Conservation (phyloP, 768 basidiomycete species). For the Cytidiella melzeri region DNA sequence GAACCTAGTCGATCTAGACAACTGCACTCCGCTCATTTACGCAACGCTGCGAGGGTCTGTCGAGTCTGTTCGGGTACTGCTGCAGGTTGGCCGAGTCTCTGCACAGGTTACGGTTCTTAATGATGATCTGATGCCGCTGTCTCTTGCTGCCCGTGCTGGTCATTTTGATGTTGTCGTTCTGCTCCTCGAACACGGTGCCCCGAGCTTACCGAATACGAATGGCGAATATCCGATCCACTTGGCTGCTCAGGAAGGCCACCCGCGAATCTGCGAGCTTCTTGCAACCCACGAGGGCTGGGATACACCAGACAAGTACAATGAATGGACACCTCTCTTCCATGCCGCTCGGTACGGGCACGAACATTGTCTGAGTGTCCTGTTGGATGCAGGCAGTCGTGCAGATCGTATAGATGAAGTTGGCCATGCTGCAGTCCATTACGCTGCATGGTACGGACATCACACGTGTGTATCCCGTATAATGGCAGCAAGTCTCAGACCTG, state of each 20-base stretch:
- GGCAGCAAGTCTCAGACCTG: constrained; percentile 25
- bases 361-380: constrained; percentile 67
- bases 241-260: constrained; percentile 89
- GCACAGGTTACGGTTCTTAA: constrained; percentile 51
- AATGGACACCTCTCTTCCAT: constrained; percentile 97
- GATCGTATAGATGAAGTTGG: constrained; percentile 77
- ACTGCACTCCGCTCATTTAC: constrained; percentile 90
- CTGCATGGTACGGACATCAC: constrained; percentile 92
- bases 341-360: constrained; percentile 83
- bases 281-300: constrained; percentile 75
- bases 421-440: constrained; percentile 85
- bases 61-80: constrained; percentile 76
- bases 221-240: constrained; percentile 98
- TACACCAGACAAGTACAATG: constrained; percentile 90
- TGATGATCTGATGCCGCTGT: constrained; percentile 78
- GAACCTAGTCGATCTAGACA: constrained; percentile 81
- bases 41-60: constrained; percentile 83
- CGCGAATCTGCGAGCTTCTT: constrained; percentile 74
- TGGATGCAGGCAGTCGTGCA: constrained; percentile 76
- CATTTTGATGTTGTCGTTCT: constrained; percentile 78
- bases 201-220: constrained; percentile 79
- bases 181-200: constrained; percentile 71
- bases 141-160: constrained; percentile 87
- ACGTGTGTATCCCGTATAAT: constrained; percentile 60
- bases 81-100: constrained; percentile 63